phyloP scores from a whole-genome alignment of 306 rosid species.

The Quercus wislizeni region DNA sequence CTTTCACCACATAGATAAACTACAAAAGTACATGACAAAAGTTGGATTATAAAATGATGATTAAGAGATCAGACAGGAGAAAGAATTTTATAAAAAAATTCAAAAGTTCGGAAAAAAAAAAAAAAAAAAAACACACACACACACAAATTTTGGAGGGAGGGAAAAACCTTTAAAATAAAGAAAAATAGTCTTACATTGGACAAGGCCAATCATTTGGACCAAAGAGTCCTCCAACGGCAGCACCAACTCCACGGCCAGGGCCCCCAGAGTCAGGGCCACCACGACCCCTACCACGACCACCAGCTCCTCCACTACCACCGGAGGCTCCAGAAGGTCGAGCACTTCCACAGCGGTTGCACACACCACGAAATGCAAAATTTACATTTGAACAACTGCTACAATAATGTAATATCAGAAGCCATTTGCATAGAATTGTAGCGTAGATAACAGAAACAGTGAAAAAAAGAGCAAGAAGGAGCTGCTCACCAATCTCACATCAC shows the following conservation, averaged over 20 bases:
- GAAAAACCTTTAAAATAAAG: neutral
- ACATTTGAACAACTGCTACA: constrained; percentile 82
- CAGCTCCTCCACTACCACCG: constrained; percentile 66
- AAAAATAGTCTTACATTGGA: constrained; percentile 66
- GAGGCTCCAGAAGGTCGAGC: constrained; percentile 92
- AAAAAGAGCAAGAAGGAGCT: constrained; percentile 79
- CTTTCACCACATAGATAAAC: constrained; percentile 11
- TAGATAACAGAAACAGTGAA: constrained; percentile 2
- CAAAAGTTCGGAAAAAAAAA: neutral
- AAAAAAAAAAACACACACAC: no score
- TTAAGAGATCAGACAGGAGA: neutral
- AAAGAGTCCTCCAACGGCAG: constrained; percentile 73
- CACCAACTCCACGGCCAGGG: constrained; percentile 61
- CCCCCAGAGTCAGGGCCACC: constrained; percentile 64
- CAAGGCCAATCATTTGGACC: constrained; percentile 99
- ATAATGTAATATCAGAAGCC: constrained; percentile 35
- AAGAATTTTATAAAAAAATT: neutral
- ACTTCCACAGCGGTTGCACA: constrained; percentile 96
- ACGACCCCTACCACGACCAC: constrained; percentile 94
- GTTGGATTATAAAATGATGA: constrained; percentile 3
- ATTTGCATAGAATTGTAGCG: constrained; percentile 12
- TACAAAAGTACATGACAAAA: constrained; percentile 5
- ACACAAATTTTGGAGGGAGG: neutral
- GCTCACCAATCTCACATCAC: constrained; percentile 99
- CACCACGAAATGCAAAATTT: constrained; percentile 99